Evolutionary conservation across 2,329 filamentous ascomycete genomes (phyloP).

Genomic region (Calonectria multiphialidica): DNA sequence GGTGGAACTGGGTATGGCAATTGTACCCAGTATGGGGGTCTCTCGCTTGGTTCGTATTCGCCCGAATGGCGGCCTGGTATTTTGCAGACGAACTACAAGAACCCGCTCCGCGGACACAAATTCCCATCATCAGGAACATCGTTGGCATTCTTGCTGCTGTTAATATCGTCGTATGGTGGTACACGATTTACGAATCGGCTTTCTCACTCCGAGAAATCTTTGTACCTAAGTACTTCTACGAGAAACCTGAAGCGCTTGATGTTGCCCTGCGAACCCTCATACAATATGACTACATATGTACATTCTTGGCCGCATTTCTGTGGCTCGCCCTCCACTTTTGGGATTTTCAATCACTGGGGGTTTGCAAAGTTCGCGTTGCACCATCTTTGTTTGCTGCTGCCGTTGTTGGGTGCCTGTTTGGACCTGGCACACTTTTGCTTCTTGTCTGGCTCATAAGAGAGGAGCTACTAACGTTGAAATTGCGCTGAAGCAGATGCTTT

Average conservation of each 20-base stretch:
- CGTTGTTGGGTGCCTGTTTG: slow-evolving; percentile 10
- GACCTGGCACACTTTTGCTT: slow-evolving; percentile 32
- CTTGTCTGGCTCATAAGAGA: slow-evolving; percentile 35
- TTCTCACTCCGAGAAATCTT: slow-evolving; percentile 30
- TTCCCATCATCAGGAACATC: not conserved
- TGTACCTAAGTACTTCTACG: slow-evolving; percentile 38
- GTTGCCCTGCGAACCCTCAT: slow-evolving; percentile 36
- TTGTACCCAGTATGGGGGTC: slow-evolving; percentile 44
- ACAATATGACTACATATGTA: slow-evolving; percentile 45
- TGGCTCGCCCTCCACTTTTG: slow-evolving; percentile 41
- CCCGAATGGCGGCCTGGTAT: not conserved
- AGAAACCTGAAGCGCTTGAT: slow-evolving; percentile 25
- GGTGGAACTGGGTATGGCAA: slow-evolving; percentile 50
- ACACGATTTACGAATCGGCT: slow-evolving; percentile 13
- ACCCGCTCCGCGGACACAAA: not conserved
- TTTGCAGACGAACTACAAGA: not conserved
- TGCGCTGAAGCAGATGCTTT: not conserved
- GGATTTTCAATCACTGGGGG: slow-evolving; percentile 37
- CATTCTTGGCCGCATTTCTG: slow-evolving; percentile 29
- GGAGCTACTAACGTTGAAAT: slow-evolving; percentile 24
- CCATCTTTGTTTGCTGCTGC: slow-evolving; percentile 2
- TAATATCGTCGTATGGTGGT: slow-evolving; percentile 37
- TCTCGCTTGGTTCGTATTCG: slow-evolving; percentile 25
- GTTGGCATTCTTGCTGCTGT: slow-evolving; percentile 5
- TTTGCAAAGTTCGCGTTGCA: slow-evolving; percentile 24